phyloP scores from a whole-genome alignment of 2,329 filamentous ascomycete species.

The Epichloe typhina region DNA sequence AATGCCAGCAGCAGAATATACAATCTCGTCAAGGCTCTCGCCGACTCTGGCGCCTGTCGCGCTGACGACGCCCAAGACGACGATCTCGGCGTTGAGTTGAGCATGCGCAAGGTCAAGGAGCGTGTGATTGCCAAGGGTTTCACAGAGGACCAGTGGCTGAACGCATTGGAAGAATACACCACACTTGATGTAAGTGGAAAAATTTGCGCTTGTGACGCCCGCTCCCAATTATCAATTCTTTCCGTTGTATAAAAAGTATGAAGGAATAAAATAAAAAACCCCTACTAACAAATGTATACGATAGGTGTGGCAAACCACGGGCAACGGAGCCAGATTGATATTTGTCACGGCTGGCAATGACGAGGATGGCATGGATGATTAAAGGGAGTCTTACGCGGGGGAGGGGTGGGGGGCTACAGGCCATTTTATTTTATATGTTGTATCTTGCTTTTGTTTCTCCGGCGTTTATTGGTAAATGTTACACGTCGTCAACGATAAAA shows the following conservation, averaged over 20 bases:
- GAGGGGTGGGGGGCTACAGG: neutral
- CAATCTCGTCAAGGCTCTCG: constrained; percentile 80
- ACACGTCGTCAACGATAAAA: neutral
- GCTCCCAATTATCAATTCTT: too few species aligned
- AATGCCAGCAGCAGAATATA: constrained; percentile 87
- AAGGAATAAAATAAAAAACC: neutral
- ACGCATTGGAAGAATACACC: constrained; percentile 80
- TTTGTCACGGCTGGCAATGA: constrained; percentile 51
- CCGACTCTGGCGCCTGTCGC: constrained; percentile 74
- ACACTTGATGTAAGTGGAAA: constrained; percentile 63
- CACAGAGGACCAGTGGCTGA: constrained; percentile 82
- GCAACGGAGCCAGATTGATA: constrained; percentile 55
- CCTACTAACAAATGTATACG: constrained; percentile 22
- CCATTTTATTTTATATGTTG: constrained; percentile 6
- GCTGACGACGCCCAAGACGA: constrained; percentile 52
- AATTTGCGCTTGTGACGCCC: neutral
- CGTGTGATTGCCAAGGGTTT: constrained; percentile 92
- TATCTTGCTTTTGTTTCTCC: neutral
- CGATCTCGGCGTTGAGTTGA: constrained; percentile 53
- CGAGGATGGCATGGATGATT: constrained; percentile 35
- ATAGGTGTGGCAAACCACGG: constrained; percentile 68
- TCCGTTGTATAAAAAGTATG: too few species aligned
- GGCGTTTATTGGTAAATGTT: too few species aligned
- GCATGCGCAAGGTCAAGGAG: constrained; percentile 78
- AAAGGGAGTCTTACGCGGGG: constrained; percentile 1